Conservation (phyloP, 1,284 basidiomycete genomes). For the Pholiota adiposa region DNA sequence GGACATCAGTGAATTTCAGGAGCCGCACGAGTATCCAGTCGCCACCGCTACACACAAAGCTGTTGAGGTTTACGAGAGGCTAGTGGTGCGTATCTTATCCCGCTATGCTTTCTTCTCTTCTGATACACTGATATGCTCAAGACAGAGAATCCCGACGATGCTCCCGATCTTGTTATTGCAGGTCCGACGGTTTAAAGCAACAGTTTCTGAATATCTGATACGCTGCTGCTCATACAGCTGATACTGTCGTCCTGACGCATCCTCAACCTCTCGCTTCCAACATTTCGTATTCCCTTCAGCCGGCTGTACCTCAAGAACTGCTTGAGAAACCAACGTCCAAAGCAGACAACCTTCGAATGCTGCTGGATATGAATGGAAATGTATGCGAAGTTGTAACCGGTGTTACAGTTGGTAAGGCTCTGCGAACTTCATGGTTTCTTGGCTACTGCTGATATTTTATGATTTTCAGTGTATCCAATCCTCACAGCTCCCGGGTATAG, state of each 20-base stretch:
- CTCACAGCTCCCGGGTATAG: slow-evolving; percentile 86
- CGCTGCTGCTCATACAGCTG: slow-evolving; percentile 55
- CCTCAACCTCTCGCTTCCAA: slow-evolving; percentile 61
- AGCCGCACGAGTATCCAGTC: slow-evolving; percentile 91
- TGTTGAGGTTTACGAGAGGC: slow-evolving; percentile 88
- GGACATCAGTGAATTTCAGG: slow-evolving; percentile 67
- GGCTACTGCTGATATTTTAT: not conserved
- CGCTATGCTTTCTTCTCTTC: not conserved
- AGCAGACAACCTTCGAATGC: slow-evolving; percentile 87
- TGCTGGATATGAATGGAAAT: slow-evolving; percentile 85
- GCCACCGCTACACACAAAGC: slow-evolving; percentile 93
- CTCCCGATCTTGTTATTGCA: slow-evolving; percentile 93
- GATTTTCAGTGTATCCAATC: slow-evolving; percentile 75
- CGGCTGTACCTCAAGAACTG: slow-evolving; percentile 63
- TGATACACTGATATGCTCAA: slow-evolving; percentile 29
- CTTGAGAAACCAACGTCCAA: slow-evolving; percentile 88
- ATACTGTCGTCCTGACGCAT: slow-evolving; percentile 90
- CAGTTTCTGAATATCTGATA: not conserved
- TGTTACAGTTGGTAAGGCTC: slow-evolving; percentile 71
- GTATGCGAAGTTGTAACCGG: slow-evolving; percentile 93
- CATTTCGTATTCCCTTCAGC: slow-evolving; percentile 51
- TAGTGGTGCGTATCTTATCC: slow-evolving; percentile 61
- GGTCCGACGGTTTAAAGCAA: slow-evolving; percentile 46
- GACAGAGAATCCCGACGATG: slow-evolving; percentile 74
- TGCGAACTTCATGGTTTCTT: not conserved